phyloP scores from a whole-genome alignment of 2,329 filamentous ascomycete species.

The Claviceps fusiformis region DNA sequence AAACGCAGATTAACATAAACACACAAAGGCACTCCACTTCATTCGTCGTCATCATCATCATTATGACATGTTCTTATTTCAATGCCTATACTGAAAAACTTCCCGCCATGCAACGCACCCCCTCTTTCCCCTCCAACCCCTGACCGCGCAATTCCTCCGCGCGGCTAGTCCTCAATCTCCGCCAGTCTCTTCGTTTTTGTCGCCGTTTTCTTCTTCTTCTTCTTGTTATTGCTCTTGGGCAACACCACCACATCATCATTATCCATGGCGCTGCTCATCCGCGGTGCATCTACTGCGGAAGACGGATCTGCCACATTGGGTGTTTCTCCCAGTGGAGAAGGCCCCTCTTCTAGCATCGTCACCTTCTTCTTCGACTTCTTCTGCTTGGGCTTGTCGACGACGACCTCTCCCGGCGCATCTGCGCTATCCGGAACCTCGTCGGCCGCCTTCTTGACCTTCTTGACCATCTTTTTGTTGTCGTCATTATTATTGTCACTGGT shows the following conservation, averaged over 20 bases:
- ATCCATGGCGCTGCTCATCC: background rate
- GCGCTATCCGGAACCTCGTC: constrained; percentile 11
- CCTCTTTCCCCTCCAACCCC: background rate
- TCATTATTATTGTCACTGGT: background rate
- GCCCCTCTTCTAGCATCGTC: background rate
- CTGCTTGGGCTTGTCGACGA: constrained; percentile 35
- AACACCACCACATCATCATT: constrained; percentile 15
- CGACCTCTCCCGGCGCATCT: constrained; percentile 14
- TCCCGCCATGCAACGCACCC: no score
- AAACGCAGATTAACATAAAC: no score
- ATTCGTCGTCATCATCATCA: background rate
- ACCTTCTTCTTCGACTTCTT: constrained; percentile 25
- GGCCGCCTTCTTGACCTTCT: background rate
- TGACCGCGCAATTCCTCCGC: background rate
- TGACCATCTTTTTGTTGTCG: background rate
- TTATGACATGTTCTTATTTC: background rate
- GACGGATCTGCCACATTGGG: background rate
- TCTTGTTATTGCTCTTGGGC: constrained; percentile 28
- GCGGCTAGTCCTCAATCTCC: constrained; percentile 14
- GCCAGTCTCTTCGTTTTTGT: constrained; percentile 24
- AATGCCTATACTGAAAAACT: background rate
- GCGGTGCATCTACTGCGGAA: background rate
- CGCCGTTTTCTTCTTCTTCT: constrained; percentile 26
- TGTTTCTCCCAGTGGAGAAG: background rate
- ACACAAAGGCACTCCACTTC: no score